Evolutionary conservation across 306 rosid genomes (phyloP).

Genomic region (Corylus heterophylla): DNA sequence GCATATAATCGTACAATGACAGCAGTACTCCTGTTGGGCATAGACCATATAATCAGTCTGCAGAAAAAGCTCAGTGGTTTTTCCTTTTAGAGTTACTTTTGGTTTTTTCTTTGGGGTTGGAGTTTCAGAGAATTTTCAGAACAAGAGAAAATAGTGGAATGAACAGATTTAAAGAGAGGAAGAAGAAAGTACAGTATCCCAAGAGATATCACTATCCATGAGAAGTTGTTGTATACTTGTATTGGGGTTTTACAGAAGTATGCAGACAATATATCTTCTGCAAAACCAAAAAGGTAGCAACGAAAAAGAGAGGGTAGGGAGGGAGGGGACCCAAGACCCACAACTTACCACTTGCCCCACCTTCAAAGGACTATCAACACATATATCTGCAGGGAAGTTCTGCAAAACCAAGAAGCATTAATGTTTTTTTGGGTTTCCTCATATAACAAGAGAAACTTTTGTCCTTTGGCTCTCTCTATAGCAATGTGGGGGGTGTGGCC

Average conservation of each 20-base stretch:
- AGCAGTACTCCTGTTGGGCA: constrained; percentile 2
- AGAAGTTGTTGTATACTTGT: background rate
- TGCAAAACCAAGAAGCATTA: constrained; percentile 57
- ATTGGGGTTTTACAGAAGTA: constrained; percentile 28
- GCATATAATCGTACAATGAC: constrained; percentile 7
- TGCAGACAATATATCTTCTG: constrained; percentile 45
- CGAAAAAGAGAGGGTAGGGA: constrained; percentile 24
- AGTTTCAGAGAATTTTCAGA: background rate
- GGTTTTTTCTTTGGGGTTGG: background rate
- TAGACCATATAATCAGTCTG: background rate
- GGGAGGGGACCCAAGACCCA: constrained; percentile 40
- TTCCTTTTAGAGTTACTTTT: background rate
- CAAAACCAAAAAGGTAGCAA: constrained; percentile 42
- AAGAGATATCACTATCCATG: background rate
- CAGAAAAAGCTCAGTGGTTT: background rate
- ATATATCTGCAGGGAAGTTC: constrained; percentile 39
- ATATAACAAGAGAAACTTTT: constrained; percentile 37
- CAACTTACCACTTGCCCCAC: constrained; percentile 34
- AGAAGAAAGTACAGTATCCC: background rate
- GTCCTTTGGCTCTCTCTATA: constrained; percentile 40
- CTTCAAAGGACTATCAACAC: constrained; percentile 32
- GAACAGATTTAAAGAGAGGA: constrained; percentile 28
- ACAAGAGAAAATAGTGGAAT: constrained; percentile 32
- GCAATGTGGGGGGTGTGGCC: constrained; percentile 23
- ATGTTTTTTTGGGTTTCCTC: constrained; percentile 43